Conservation (phyloP, 2,329 filamentous ascomycete genomes). For the Zalaria obscura region DNA sequence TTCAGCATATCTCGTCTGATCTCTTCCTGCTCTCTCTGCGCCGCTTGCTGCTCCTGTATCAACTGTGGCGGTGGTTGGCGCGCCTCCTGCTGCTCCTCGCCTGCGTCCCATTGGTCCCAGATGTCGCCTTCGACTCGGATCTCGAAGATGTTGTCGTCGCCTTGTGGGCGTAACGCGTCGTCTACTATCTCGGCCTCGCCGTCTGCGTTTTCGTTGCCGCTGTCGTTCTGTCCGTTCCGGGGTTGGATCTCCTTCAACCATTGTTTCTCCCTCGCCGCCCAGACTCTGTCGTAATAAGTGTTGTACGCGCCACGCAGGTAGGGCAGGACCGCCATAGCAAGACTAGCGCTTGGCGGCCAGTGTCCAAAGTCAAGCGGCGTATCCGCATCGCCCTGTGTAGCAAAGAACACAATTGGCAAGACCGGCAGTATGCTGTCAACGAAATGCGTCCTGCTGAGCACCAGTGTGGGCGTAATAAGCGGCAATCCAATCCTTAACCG, state of each 20-base stretch:
- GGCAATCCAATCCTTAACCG: conserved; percentile 46
- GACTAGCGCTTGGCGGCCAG: conserved; percentile 52
- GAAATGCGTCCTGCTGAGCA: conserved; percentile 51
- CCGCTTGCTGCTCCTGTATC: conserved; percentile 7
- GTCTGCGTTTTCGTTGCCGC: conserved; percentile 17
- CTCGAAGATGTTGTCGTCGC: conserved; percentile 18
- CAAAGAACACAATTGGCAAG: conserved; percentile 48
- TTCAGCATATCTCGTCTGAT: conserved; percentile 2
- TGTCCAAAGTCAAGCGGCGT: conserved; percentile 37
- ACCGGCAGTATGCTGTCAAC: conserved; percentile 50
- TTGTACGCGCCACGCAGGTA: conserved; percentile 53
- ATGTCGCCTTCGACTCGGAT: conserved; percentile 23
- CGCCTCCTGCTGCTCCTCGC: conserved; percentile 22
- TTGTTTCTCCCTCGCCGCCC: conserved; percentile 41
- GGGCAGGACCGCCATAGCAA: conserved; percentile 51
- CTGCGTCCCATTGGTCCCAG: conserved; percentile 26
- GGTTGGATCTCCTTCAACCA: conserved; percentile 52
- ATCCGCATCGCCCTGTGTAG: conserved; percentile 32
- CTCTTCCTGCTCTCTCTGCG: conserved; percentile 2
- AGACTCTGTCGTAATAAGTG: conserved; percentile 44
- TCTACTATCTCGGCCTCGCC: conserved; percentile 8
- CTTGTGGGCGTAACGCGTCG: conserved; percentile 7
- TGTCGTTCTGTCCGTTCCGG: conserved; percentile 20
- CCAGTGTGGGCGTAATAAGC: conserved; percentile 51
- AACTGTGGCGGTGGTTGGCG: conserved; percentile 16